phyloP scores from a whole-genome alignment of 2,329 filamentous ascomycete genomes.

The Penicillium oxalicum region DNA sequence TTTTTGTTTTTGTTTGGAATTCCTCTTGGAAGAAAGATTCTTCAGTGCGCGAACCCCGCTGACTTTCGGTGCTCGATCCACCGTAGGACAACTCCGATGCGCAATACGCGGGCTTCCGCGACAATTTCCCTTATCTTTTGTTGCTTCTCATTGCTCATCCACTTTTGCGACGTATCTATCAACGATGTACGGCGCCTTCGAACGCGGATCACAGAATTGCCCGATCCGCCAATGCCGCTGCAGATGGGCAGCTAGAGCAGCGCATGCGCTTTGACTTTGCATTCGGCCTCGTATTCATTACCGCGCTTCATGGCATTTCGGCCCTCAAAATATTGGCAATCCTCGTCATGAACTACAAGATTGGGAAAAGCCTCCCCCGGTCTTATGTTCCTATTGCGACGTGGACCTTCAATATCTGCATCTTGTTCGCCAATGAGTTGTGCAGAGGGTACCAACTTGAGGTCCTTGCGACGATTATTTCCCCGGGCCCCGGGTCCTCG shows the following conservation, averaged over 20 bases:
- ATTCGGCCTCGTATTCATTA: constrained; percentile 75
- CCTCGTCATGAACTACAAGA: constrained; percentile 71
- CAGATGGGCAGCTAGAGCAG: constrained; percentile 56
- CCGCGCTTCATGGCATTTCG: constrained; percentile 78
- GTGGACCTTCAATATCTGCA: constrained; percentile 83
- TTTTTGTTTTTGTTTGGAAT: background rate
- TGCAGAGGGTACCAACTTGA: constrained; percentile 69
- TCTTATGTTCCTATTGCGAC: constrained; percentile 67
- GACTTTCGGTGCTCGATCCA: constrained; percentile 16
- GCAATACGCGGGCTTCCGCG: constrained; percentile 80
- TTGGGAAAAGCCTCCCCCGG: constrained; percentile 67
- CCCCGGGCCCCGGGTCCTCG: constrained; percentile 25
- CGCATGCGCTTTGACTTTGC: constrained; percentile 74
- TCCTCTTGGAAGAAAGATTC: too few relatives aligned
- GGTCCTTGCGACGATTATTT: constrained; percentile 52
- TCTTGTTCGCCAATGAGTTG: constrained; percentile 86
- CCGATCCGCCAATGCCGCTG: constrained; percentile 19
- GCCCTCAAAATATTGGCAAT: constrained; percentile 75
- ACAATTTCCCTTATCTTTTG: constrained; percentile 76
- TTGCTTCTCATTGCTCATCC: constrained; percentile 73
- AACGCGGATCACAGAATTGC: constrained; percentile 22
- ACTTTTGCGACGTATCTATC: constrained; percentile 66
- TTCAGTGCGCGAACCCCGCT: background rate
- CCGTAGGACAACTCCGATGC: constrained; percentile 78
- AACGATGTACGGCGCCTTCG: constrained; percentile 46